Evolutionary conservation across 1,139 yeast species (phyloP), one percentile per base, ranked within the genome.

Genomic region (Scheffersomyces titani): DNA sequence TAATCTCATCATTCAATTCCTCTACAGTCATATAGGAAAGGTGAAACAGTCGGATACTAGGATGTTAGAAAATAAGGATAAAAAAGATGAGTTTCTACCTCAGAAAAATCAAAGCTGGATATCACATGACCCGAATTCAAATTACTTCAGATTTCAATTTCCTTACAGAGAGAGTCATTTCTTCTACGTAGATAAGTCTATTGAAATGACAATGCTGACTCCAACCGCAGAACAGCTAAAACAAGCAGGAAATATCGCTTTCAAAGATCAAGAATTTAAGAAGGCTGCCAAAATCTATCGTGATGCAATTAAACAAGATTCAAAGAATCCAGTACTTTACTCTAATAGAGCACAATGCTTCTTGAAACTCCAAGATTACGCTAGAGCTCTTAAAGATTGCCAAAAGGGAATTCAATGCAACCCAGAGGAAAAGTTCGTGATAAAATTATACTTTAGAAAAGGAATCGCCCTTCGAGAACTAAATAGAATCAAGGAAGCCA

Each of bases 301-400:
- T 3, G 83, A 84, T 60, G 96, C 97, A 4, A 79, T 90, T 48
- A 76, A 74, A 9, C 57, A 83, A 50, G 88, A 86, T 59, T 81
- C 86, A 0, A 56, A 66, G 4, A 86, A 88, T 64, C 81, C 97
- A 0, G 81, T 89, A 5, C 76, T 91, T 5, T 89, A 83, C 69
- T 87, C 97, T 16, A 93, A 93, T 70, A 76, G 93, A 55, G 96
- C 98, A 2, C 88, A 90, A 69, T 84, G 92, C 36, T 81, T 85
- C 62, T 70, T 90, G 54, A 85, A 88, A 63, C 72, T 88, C 5
- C 71, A 78, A 6, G 80, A 82, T 51, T 85, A 81, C 75, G 72
- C 75, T 3, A 80, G 84, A 49, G 96, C 94, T 1, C 67, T 87
- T 13, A 71, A 73, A 19, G 92, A 89, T 65, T 84, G 93, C 61